Base-by-base conservation (phyloP, 2,329 filamentous ascomycete genomes). In the Talaromyces funiculosus region DNA sequence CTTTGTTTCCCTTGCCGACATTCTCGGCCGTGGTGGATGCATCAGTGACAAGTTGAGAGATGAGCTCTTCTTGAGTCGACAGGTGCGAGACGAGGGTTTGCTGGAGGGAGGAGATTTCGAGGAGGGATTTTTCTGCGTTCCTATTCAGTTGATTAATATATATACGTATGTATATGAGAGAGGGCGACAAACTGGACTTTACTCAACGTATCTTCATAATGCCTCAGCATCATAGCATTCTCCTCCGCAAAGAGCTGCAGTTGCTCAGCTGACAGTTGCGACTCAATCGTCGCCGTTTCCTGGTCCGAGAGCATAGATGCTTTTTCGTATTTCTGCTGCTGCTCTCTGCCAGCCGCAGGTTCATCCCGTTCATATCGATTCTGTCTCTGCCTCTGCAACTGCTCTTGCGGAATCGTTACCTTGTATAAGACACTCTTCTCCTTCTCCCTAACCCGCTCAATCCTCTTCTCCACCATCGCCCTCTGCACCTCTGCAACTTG, bases 31-130 rank as follows among this genome's bases (percentile, higher is more conserved):
- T 97, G 33, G 85, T 82, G 62, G 87, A 83, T 1, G 91, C 92
- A 73, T 99, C 93, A 45, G 87, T 81, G 33, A 96, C 90, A 20
- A 99, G 81, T 72, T 94, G 90, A 62, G 92, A 89, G 64, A 99
- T 96, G 67, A 94, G 88, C 60, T 90, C 91, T 59, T 90, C 89
- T 71, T 99, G 94, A 14, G 88, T 87, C 40, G 87, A 84, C 22
- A 99, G 83, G 71, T 97, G 96, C 68, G 85, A 86, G 42, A 94
- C 90, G 12, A 99, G 86, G 58, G 93, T 87, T 59, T 90, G 90
- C 73, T 99, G 94, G 56, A 99, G 80, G 71, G 96, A 92, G 7
- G 91, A 89, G 64, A 99, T 97, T 73, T 99, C 94, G 3, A 96
- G 75, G 5, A 99, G 82, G 0, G 92, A 96, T 72, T 90, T 90